phyloP scores from a whole-genome alignment of 2,329 filamentous ascomycete genomes.

The Taxawa tesnikishii region DNA sequence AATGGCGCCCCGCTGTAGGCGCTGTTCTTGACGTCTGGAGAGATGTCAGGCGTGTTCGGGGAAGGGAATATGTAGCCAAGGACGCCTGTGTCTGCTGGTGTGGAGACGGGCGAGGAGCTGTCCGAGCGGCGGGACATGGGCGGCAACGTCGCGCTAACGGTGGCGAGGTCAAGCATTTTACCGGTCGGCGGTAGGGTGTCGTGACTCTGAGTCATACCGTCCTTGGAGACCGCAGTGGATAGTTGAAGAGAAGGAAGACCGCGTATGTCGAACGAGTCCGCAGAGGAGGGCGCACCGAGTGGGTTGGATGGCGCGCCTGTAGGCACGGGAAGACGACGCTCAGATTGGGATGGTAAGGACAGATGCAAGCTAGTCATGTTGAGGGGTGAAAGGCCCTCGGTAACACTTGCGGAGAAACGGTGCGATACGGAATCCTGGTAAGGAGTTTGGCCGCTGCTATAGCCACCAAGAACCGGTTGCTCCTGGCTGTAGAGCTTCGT shows the following conservation, averaged over 20 bases:
- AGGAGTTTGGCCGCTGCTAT: slow-evolving; percentile 12
- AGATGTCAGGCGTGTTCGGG: neutral
- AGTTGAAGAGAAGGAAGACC: neutral
- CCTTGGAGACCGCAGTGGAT: slow-evolving; percentile 1
- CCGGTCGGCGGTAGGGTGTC: neutral
- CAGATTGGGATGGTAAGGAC: slow-evolving; percentile 18
- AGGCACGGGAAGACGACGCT: slow-evolving; percentile 19
- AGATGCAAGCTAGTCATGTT: slow-evolving; percentile 21
- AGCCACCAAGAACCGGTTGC: slow-evolving; percentile 11
- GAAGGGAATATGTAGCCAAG: slow-evolving; percentile 7
- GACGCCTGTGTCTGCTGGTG: neutral
- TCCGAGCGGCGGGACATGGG: slow-evolving; percentile 1
- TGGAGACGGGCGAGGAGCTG: neutral
- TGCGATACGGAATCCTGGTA: slow-evolving; percentile 3
- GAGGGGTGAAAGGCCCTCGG: slow-evolving; percentile 17
- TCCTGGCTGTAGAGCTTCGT: slow-evolving; percentile 13
- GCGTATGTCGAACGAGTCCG: slow-evolving; percentile 3
- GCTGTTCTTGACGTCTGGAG: neutral
- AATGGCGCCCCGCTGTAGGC: neutral
- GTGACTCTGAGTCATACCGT: neutral
- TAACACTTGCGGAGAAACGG: too few species aligned
- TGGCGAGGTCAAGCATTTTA: slow-evolving; percentile 4
- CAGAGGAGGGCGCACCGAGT: slow-evolving; percentile 2
- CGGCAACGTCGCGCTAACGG: slow-evolving; percentile 6
- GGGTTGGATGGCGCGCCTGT: slow-evolving; percentile 13